phyloP scores from a whole-genome alignment of 2,329 filamentous ascomycete genomes.

The Alternaria brassicae region DNA sequence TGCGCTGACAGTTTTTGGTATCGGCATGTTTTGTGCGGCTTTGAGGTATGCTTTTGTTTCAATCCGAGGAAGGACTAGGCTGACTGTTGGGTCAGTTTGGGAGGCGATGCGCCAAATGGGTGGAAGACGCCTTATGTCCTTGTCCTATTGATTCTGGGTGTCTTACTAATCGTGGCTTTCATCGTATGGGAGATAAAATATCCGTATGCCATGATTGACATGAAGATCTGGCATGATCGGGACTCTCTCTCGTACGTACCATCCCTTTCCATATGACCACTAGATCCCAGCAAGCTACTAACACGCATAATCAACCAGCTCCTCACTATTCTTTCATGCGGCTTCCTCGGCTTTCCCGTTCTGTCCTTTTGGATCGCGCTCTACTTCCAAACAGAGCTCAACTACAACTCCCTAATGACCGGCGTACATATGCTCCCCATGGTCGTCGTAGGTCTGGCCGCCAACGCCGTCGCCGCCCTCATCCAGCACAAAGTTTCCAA shows the following conservation, averaged over 20 bases:
- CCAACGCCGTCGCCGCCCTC: conserved; percentile 68
- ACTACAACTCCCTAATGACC: conserved; percentile 63
- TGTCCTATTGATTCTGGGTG: conserved; percentile 66
- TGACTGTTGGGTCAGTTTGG: conserved; percentile 47
- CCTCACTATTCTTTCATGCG: conserved; percentile 64
- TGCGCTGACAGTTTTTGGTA: conserved; percentile 67
- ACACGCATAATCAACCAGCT: conserved; percentile 43
- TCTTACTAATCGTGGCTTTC: conserved; percentile 64
- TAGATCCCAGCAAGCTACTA: neutral
- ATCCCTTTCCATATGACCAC: no score
- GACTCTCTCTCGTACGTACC: conserved; percentile 65
- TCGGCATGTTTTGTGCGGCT: conserved; percentile 69
- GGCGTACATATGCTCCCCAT: conserved; percentile 71
- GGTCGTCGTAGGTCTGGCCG: conserved; percentile 67
- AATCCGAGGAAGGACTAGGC: neutral
- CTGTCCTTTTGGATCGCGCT: conserved; percentile 69
- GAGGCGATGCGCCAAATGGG: conserved; percentile 64
- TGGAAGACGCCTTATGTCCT: conserved; percentile 70
- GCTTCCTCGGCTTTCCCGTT: conserved; percentile 68
- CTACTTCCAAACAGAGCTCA: conserved; percentile 66
- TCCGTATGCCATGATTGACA: conserved; percentile 56
- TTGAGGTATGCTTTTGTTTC: conserved; percentile 57
- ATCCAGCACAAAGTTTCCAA: conserved; percentile 71
- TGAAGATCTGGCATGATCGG: conserved; percentile 66
- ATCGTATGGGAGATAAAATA: conserved; percentile 67